Percentiles rank a stretch among this genome's conserved stretches.
These are phyloP conservation scores for Actinomucor elegans DNA, from an alignment of 371 early-diverging fungal genomes.

Conservation along the genomic window DNA sequence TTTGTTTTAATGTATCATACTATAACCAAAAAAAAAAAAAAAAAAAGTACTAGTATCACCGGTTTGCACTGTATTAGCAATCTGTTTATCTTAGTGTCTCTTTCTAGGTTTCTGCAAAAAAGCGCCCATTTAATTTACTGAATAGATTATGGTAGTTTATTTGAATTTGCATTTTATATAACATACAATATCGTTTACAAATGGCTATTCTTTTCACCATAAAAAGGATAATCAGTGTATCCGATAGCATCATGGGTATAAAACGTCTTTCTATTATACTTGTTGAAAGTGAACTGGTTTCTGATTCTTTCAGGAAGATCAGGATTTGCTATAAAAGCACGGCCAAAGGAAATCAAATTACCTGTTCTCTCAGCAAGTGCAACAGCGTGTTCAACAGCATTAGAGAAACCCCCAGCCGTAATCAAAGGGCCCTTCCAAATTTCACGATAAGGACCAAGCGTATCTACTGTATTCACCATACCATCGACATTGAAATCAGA, in stretches of 20 bases:
- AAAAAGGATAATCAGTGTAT: conserved; percentile 26
- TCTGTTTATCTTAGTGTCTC: not conserved
- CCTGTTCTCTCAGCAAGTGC: conserved; percentile 12
- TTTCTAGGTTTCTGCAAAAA: not conserved
- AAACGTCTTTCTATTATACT: conserved; percentile 23
- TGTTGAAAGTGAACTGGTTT: conserved; percentile 7
- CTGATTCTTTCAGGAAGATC: conserved; percentile 23
- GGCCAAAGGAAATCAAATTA: conserved; percentile 28
- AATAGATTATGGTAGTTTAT: too few relatives aligned
- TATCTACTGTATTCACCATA: conserved; percentile 7
- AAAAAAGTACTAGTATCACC: too few relatives aligned
- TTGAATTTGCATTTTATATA: too few relatives aligned
- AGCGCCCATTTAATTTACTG: too few relatives aligned
- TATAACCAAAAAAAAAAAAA: too few relatives aligned
- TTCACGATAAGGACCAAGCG: conserved; percentile 18
- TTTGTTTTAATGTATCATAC: not conserved
- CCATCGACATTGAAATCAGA: not conserved
- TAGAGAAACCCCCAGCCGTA: conserved; percentile 15
- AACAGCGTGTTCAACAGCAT: conserved; percentile 10
- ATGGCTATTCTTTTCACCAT: conserved; percentile 1
- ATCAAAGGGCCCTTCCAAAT: conserved; percentile 27
- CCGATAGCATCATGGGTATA: conserved; percentile 17
- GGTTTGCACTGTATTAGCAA: too few relatives aligned
- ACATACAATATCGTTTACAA: too few relatives aligned
- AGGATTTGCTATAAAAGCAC: conserved; percentile 28